phyloP scores from a whole-genome alignment of 495 filamentous ascomycete species.

The Neurospora discreta region DNA sequence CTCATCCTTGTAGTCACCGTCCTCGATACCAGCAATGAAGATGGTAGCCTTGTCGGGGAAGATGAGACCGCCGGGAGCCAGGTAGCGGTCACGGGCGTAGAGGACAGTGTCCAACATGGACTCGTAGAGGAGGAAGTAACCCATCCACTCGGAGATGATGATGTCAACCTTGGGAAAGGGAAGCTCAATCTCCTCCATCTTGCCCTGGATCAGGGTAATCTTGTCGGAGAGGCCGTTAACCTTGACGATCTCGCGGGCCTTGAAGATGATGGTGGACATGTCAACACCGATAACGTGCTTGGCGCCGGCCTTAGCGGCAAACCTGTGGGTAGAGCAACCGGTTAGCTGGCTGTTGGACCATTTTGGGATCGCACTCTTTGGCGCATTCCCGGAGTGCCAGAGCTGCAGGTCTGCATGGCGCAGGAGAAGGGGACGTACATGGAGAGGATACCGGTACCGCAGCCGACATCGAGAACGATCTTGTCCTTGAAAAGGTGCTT shows the following conservation, averaged over 20 bases:
- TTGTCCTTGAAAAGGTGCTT: conserved; percentile 86
- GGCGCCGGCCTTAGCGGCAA: conserved; percentile 82
- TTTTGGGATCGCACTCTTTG: background rate
- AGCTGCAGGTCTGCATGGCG: background rate
- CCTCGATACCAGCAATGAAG: conserved; percentile 73
- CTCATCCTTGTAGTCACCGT: conserved; percentile 71
- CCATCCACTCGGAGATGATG: conserved; percentile 98
- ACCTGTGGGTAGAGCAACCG: conserved; percentile 31
- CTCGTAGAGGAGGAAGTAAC: conserved; percentile 87
- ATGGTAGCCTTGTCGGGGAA: conserved; percentile 85
- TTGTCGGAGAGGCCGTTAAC: conserved; percentile 69
- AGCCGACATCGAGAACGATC: conserved; percentile 85
- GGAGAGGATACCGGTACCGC: conserved; percentile 84
- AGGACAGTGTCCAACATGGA: conserved; percentile 92
- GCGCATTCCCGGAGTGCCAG: background rate
- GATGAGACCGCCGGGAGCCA: conserved; percentile 67
- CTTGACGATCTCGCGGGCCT: conserved; percentile 72
- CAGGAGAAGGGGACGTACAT: conserved; percentile 40
- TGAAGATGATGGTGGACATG: conserved; percentile 86
- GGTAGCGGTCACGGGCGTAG: conserved; percentile 75
- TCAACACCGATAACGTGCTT: conserved; percentile 87
- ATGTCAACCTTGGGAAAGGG: conserved; percentile 82
- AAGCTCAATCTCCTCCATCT: conserved; percentile 80
- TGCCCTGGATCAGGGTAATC: conserved; percentile 73
- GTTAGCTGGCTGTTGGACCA: conserved; percentile 4